phyloP scores from a whole-genome alignment of 116 monocot genomes.

The Cymodocea nodosa region DNA sequence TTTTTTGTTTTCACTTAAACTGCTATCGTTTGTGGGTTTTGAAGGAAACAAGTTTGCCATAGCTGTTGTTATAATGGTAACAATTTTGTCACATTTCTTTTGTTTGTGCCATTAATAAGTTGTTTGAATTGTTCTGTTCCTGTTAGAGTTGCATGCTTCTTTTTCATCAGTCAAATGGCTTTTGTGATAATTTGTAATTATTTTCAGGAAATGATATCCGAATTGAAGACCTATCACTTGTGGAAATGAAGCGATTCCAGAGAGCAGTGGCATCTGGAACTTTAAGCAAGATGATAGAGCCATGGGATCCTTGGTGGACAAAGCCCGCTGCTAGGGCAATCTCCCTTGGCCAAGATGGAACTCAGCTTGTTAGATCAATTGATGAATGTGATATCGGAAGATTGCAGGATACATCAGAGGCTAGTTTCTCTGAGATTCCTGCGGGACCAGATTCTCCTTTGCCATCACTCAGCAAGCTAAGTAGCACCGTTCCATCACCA shows the following conservation, averaged over 20 bases:
- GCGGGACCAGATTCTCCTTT: slow-evolving; percentile 59
- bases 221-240: slow-evolving; percentile 55
- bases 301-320: slow-evolving; percentile 93
- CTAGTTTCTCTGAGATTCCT: slow-evolving; percentile 33
- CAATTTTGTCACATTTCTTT: too few relatives aligned
- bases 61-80: too few relatives aligned
- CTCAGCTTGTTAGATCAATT: slow-evolving; percentile 49
- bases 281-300: slow-evolving; percentile 82
- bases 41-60: too few relatives aligned
- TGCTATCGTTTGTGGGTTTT: too few relatives aligned
- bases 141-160: too few relatives aligned
- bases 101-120: too few relatives aligned
- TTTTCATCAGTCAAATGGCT: not conserved
- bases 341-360: slow-evolving; percentile 49
- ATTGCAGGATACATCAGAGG: slow-evolving; percentile 9
- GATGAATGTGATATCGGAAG: slow-evolving; percentile 3
- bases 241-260: slow-evolving; percentile 62
- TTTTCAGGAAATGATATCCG: slow-evolving; percentile 40
- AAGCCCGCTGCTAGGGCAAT: slow-evolving; percentile 45
- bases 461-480: slow-evolving; percentile 41
- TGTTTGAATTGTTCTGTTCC: too few relatives aligned
- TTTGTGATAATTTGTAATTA: not conserved
- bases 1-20: too few relatives aligned
- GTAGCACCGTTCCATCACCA: slow-evolving; percentile 43
- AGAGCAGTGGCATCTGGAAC: slow-evolving; percentile 61